Conservation (phyloP, 176 grass and related monocot species). For the Chrysopogon serrulatus region DNA sequence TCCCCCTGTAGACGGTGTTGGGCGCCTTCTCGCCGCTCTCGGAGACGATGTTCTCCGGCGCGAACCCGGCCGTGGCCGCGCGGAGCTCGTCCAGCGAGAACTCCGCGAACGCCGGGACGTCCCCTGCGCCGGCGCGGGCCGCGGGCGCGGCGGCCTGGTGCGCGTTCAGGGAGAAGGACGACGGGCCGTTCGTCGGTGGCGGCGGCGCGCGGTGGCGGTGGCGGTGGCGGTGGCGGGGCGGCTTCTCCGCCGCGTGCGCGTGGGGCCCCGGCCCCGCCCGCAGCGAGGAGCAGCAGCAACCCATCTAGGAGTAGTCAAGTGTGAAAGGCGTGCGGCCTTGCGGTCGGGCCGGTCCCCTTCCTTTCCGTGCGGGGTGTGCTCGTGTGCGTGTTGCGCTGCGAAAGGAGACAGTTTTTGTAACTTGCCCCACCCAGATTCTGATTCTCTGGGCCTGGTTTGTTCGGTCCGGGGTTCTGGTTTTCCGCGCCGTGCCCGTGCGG, state of each 20-base stretch:
- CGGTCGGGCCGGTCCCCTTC: not conserved
- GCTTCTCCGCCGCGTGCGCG: slow-evolving; percentile 54
- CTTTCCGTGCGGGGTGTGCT: not conserved
- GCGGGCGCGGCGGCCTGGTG: slow-evolving; percentile 15
- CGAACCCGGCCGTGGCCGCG: slow-evolving; percentile 61
- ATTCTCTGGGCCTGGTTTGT: not conserved
- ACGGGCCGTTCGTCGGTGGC: slow-evolving; percentile 3
- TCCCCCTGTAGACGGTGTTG: slow-evolving; percentile 74
- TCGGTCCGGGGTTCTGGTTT: not conserved
- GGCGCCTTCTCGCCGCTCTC: slow-evolving; percentile 81
- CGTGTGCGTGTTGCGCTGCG: not conserved
- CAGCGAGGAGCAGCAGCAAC: slow-evolving; percentile 74
- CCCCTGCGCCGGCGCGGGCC: not conserved
- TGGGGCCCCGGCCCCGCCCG: slow-evolving; percentile 36
- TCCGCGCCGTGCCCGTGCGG: not conserved
- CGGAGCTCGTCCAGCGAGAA: slow-evolving; percentile 69
- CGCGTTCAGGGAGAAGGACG: slow-evolving; percentile 32
- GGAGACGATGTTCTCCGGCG: slow-evolving; percentile 58
- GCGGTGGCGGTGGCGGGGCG: not conserved
- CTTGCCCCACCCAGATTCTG: slow-evolving; percentile 23
- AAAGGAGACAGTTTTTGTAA: not conserved
- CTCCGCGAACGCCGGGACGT: slow-evolving; percentile 57
- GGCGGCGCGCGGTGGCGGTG: slow-evolving; percentile 10
- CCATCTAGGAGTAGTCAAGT: slow-evolving; percentile 69
- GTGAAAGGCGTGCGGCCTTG: slow-evolving; percentile 9